phyloP scores from a whole-genome alignment of 1,284 basidiomycete species.

The Ceratobasidium theobromae region DNA sequence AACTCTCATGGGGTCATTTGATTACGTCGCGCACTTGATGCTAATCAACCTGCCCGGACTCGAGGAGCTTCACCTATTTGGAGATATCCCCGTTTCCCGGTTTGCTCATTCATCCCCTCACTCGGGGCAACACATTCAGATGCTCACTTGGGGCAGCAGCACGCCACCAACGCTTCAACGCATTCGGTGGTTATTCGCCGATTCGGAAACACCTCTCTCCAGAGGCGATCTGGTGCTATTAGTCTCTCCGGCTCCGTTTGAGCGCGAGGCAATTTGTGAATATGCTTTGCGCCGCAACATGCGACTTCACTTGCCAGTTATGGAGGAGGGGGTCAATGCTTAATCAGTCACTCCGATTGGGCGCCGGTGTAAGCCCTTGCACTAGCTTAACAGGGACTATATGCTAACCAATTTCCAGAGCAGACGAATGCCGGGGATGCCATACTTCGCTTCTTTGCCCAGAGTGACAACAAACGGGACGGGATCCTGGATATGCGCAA shows the following conservation, averaged over 20 bases:
- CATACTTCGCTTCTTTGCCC: too few species aligned
- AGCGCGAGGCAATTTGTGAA: background rate
- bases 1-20: background rate
- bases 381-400: too few species aligned
- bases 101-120: background rate
- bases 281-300: background rate
- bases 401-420: too few species aligned
- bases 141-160: background rate
- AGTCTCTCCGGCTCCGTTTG: background rate
- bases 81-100: background rate
- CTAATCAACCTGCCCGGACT: background rate
- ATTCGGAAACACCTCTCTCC: background rate
- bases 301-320: too few species aligned
- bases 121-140: background rate
- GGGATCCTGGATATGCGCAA: too few species aligned
- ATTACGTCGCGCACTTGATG: background rate
- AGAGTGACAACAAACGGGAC: too few species aligned
- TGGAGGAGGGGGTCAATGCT: too few species aligned
- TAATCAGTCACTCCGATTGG: too few species aligned
- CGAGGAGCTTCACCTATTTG: background rate
- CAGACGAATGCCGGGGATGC: too few species aligned
- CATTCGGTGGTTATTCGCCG: background rate
- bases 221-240: background rate
- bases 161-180: background rate
- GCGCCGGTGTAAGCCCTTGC: too few species aligned